Percentiles rank a stretch among this genome's conserved stretches.
Conservation (phyloP, 257 asterid species). For the Cordia subcordata region DNA sequence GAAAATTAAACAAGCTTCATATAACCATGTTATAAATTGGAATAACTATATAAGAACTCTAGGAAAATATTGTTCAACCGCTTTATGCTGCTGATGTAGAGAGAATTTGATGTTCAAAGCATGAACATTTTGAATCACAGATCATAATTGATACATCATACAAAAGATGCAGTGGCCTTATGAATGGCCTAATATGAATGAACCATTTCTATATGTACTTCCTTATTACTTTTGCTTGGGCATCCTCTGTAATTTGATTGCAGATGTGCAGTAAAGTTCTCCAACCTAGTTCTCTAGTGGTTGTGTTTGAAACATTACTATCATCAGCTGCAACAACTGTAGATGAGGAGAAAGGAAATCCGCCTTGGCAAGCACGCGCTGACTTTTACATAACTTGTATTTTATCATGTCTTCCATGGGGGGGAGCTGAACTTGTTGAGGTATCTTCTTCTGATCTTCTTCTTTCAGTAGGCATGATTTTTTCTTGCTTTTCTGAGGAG, state of each 20-base stretch:
- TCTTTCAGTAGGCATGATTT: neutral
- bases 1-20: no score
- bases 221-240: neutral
- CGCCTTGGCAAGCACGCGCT: slow-evolving; percentile 98
- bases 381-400: slow-evolving; percentile 87
- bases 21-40: no score
- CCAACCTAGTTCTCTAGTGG: slow-evolving; percentile 76
- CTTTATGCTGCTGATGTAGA: no score
- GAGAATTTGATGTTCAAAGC: no score
- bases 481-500: neutral
- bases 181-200: no score
- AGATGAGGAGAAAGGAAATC: slow-evolving; percentile 96
- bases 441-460: slow-evolving; percentile 22
- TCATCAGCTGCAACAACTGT: slow-evolving; percentile 97
- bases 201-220: neutral
- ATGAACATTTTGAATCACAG: no score
- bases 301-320: slow-evolving; percentile 72
- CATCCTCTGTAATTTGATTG: slow-evolving; percentile 12
- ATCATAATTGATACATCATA: no score
- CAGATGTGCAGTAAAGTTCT: slow-evolving; percentile 99
- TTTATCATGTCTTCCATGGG: slow-evolving; percentile 97
- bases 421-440: slow-evolving; percentile 96
- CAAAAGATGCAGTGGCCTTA: no score
- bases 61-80: no score
- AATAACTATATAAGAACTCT: no score